phyloP scores from a whole-genome alignment of 2,329 filamentous ascomycete species.

The Zelopaecilomyces penicillatus region DNA sequence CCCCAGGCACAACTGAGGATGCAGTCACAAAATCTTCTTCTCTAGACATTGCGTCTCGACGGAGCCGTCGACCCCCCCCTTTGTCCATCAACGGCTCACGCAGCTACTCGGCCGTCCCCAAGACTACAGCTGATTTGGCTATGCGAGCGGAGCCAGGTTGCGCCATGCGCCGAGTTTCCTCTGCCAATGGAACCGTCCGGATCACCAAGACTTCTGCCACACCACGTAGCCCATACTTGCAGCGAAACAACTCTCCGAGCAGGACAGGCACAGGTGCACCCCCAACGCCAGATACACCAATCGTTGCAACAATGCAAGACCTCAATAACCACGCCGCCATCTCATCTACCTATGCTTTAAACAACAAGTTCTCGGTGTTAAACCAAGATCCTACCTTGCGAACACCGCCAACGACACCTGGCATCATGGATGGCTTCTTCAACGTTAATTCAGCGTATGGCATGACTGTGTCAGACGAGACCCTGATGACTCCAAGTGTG shows the following conservation, averaged over 20 bases:
- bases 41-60: conserved; percentile 45
- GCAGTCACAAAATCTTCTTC: conserved; percentile 17
- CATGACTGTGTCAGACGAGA: conserved; percentile 36
- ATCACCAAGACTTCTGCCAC: conserved; percentile 23
- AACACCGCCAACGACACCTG: conserved; percentile 47
- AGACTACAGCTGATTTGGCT: conserved; percentile 39
- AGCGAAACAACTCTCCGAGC: conserved; percentile 34
- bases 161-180: conserved; percentile 47
- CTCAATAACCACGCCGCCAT: conserved; percentile 30
- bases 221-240: conserved; percentile 32
- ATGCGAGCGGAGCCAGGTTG: conserved; percentile 36
- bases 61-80: conserved; percentile 37
- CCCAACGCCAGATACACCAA: conserved; percentile 41
- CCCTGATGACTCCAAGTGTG: conserved; percentile 39
- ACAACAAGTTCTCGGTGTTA: conserved; percentile 21
- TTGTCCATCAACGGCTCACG: conserved; percentile 39
- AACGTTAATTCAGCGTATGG: conserved; percentile 32
- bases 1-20: conserved; percentile 5
- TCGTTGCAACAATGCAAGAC: conserved; percentile 29
- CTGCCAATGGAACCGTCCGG: conserved; percentile 35
- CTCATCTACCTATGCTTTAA: conserved; percentile 23
- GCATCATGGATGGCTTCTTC: conserved; percentile 34
- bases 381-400: conserved; percentile 37
- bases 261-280: conserved; percentile 35
- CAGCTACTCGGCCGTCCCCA: conserved; percentile 35